phyloP scores from a whole-genome alignment of 208 protist genomes.

The Trypanosoma scelopori region DNA sequence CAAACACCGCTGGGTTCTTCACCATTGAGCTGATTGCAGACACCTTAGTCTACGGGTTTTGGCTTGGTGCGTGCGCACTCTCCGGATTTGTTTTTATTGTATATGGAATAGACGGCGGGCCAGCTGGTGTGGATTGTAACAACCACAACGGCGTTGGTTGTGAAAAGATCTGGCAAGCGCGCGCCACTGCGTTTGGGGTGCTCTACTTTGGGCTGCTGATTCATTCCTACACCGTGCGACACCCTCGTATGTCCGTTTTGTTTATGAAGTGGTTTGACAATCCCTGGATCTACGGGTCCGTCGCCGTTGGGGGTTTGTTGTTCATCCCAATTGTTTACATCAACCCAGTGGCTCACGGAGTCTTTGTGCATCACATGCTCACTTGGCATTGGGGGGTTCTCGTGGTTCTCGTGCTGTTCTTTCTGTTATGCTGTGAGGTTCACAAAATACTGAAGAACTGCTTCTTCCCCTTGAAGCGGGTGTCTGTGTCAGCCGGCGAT shows the following conservation, averaged over 20 bases:
- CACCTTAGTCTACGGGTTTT: conserved; percentile 82
- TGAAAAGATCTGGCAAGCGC: conserved; percentile 68
- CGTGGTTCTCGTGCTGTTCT: conserved; percentile 48
- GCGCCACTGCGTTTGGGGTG: conserved; percentile 77
- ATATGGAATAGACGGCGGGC: conserved; percentile 66
- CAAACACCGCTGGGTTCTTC: conserved; percentile 80
- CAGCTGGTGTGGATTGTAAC: conserved; percentile 69
- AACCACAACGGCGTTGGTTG: conserved; percentile 41
- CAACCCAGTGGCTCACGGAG: conserved; percentile 49
- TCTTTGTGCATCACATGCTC: conserved; percentile 83
- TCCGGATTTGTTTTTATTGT: conserved; percentile 61
- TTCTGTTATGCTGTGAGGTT: conserved; percentile 57
- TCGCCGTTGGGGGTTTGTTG: conserved; percentile 45
- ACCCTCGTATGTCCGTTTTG: conserved; percentile 72
- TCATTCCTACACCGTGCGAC: conserved; percentile 89
- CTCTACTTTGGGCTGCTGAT: conserved; percentile 88
- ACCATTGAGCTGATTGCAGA: conserved; percentile 80
- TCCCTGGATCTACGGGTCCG: conserved; percentile 72
- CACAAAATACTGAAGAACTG: conserved; percentile 90
- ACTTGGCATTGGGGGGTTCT: conserved; percentile 88
- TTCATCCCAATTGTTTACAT: conserved; percentile 85
- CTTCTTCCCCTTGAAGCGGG: conserved; percentile 59
- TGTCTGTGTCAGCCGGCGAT: conserved; percentile 32
- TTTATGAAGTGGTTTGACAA: conserved; percentile 89
- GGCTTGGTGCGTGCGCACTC: conserved; percentile 67